phyloP scores from a whole-genome alignment of 1,284 basidiomycete species.

The Ceratobasidium papillatum region DNA sequence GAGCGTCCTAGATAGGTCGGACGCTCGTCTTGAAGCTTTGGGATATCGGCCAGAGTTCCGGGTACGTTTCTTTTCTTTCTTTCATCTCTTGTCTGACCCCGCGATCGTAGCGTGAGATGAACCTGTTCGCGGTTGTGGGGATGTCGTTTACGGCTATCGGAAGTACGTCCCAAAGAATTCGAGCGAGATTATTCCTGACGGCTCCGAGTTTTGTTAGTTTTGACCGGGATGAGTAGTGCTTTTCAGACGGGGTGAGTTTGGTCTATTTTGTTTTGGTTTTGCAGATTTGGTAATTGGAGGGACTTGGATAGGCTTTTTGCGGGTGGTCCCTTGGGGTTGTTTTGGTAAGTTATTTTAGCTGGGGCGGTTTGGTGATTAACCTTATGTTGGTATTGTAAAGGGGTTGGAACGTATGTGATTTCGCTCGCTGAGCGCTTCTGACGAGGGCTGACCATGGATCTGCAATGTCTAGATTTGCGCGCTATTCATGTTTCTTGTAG shows the following conservation, averaged over 20 bases:
- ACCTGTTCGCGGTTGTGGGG: conserved; percentile 66
- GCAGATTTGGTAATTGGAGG: neutral
- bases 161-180: neutral
- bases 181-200: neutral
- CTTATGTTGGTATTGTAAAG: neutral
- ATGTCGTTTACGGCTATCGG: conserved; percentile 59
- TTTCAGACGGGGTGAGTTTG: conserved; percentile 66
- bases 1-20: conserved; percentile 49
- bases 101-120: conserved; percentile 60
- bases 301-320: conserved; percentile 45
- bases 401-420: conserved; percentile 67
- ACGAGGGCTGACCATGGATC: neutral
- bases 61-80: neutral
- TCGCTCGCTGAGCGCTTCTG: neutral
- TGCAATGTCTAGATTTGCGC: conserved; percentile 59
- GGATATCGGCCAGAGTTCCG: conserved; percentile 64
- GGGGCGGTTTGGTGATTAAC: neutral
- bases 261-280: neutral
- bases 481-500: conserved; percentile 67
- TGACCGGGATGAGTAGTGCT: conserved; percentile 67
- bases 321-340: conserved; percentile 66
- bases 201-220: conserved; percentile 50
- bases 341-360: conserved; percentile 52
- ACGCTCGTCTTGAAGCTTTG: conserved; percentile 62
- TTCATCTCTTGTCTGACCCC: neutral